Base-by-base conservation (phyloP, 2,329 filamentous ascomycete genomes). In the Beauveria pseudobassiana region DNA sequence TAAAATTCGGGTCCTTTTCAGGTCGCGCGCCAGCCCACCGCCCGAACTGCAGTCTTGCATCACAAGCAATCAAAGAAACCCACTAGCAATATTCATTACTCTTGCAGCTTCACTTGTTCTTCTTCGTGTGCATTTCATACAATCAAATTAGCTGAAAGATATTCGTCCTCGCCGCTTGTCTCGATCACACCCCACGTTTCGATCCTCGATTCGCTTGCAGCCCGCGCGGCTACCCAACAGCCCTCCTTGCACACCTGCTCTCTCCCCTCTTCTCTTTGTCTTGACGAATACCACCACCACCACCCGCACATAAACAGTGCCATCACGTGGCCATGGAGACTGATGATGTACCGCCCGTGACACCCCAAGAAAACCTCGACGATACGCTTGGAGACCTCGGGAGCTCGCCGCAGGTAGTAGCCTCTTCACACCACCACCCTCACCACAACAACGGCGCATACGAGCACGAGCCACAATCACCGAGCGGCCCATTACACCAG, bases 341-440 rank as follows among this genome's bases (percentile, higher is more conserved):
- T 24, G 61, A 55, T 22, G 49, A 61, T 26, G 20, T 60, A 48
- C 58, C 58, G 16, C 65, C 59, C 28, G 59, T 51, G 43, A 58
- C 63, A 14, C 69, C 71, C 24, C 70, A 71, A 60, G 77, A 78
- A 34, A 67, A 68, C 62, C 76, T 75, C 63, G 81, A 84, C 65
- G 82, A 83, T 63, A 78, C 77, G 45, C 70, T 83, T 51, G 77
- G 75, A 63, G 78, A 77, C 62, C 73, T 83, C 63, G 81, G 84
- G 26, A 77, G 74, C 63, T 76, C 78, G 45, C 76, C 77, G 43
- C 74, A 78, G n/a, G 66, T 78, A 40, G 67, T 68, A 18, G 65
- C 69, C 48, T 12, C 54, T 14, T 59, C 56, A 34, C 56, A 51
- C 55, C 28, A 49, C 40, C 42, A 48, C 24, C 48, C 22, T 28